Evolutionary conservation across 495 filamentous ascomycete species (phyloP).

Genomic region (Xylaria acuta): DNA sequence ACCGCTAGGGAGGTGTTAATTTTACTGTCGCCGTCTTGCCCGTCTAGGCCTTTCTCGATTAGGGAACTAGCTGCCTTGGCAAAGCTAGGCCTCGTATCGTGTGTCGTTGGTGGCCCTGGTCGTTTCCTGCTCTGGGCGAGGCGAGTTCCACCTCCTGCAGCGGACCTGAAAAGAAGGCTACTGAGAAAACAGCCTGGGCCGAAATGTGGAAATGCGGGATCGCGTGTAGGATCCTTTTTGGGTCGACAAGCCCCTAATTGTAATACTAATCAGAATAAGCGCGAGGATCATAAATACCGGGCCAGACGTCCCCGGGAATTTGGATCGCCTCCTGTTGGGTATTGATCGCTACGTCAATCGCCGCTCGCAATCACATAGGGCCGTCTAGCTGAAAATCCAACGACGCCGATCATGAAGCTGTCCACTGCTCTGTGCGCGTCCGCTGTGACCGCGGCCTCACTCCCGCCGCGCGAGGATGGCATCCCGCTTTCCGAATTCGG

Average conservation of each 20-base stretch:
- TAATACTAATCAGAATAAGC: conserved; percentile 10
- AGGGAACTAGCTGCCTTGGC: conserved; percentile 23
- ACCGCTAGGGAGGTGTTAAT: conserved; percentile 19
- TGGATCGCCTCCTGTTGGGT: conserved; percentile 15
- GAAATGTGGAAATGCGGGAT: conserved; percentile 24
- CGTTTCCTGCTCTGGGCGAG: conserved; percentile 13
- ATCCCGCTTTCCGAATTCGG: conserved; percentile 33
- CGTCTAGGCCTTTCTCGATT: conserved; percentile 13
- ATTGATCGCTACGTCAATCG: conserved; percentile 14
- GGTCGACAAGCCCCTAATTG: conserved; percentile 21
- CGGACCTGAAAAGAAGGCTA: conserved; percentile 24
- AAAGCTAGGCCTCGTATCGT: conserved; percentile 18
- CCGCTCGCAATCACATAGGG: conserved; percentile 3
- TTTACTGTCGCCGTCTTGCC: conserved; percentile 13
- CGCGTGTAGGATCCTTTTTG: conserved; percentile 16
- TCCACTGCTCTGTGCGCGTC: conserved; percentile 36
- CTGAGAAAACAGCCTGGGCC: neutral
- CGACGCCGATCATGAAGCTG: conserved; percentile 38
- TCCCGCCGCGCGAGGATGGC: conserved; percentile 32
- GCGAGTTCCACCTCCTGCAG: conserved; percentile 19
- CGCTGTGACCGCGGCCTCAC: conserved; percentile 36
- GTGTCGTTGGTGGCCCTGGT: conserved; percentile 7
- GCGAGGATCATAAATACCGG: conserved; percentile 25
- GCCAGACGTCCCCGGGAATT: conserved; percentile 9
- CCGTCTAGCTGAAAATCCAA: neutral